A percentile compares a stretch with the other conserved stretches of the same genome.
Evolutionary conservation across 192 early-diverging fungal genomes (phyloP).

Genomic region (Lobosporangium transversale): DNA sequence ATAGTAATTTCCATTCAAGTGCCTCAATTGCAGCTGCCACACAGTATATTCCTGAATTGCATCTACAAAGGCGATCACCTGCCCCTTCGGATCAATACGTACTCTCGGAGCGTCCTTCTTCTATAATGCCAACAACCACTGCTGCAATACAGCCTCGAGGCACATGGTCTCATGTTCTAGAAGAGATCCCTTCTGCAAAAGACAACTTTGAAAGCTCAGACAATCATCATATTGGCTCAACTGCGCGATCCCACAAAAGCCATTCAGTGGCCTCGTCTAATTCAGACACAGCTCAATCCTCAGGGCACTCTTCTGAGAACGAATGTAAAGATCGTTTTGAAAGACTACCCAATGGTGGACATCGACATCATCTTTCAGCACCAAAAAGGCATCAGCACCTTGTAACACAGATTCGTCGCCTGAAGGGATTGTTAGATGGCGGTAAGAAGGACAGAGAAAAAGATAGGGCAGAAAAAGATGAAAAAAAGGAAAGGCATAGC

Average conservation of each 20-base stretch:
- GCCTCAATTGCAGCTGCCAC: neutral
- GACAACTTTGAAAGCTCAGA: too few species aligned
- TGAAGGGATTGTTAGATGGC: conserved; percentile 25
- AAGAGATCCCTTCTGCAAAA: conserved; percentile 45
- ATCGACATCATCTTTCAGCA: conserved; percentile 29
- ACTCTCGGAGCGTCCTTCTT: too few species aligned
- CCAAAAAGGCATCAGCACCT: conserved; percentile 44
- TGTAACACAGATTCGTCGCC: conserved; percentile 16
- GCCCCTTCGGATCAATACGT: neutral
- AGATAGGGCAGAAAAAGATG: neutral
- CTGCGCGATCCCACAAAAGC: neutral
- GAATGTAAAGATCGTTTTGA: conserved; percentile 40
- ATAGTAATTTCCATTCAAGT: neutral
- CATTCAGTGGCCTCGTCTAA: conserved; percentile 3
- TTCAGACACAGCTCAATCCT: conserved; percentile 12
- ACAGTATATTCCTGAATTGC: conserved; percentile 1
- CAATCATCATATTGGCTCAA: too few species aligned
- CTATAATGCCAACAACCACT: neutral
- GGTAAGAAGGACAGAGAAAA: conserved; percentile 12
- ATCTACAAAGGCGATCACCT: conserved; percentile 9
- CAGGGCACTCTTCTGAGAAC: conserved; percentile 1
- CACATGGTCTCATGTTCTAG: conserved; percentile 4
- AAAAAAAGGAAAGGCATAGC: conserved; percentile 10
- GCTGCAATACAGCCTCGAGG: neutral
- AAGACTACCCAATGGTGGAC: conserved; percentile 26